These are phyloP conservation scores for Aspergillus neoniger DNA, from an alignment of 2,329 filamentous ascomycete genomes.

Conservation along the genomic window DNA sequence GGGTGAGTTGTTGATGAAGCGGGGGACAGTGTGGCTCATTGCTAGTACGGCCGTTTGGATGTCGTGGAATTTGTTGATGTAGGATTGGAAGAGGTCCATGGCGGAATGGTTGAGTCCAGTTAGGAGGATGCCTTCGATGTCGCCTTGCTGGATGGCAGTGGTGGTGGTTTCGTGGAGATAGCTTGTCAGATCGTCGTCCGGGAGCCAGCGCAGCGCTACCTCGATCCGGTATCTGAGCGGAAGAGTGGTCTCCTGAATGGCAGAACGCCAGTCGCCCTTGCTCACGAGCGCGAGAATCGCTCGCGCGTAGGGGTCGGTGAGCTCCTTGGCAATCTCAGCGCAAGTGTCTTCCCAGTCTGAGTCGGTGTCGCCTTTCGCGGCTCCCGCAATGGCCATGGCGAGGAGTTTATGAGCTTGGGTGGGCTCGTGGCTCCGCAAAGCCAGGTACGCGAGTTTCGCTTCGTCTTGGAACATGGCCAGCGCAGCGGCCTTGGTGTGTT, in stretches of 20 bases:
- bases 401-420: constrained; percentile 58
- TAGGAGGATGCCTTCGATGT: constrained; percentile 63
- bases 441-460: constrained; percentile 58
- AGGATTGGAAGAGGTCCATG: constrained; percentile 62
- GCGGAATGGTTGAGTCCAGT: constrained; percentile 61
- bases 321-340: constrained; percentile 62
- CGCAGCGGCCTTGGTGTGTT: constrained; percentile 65
- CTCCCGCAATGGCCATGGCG: constrained; percentile 54
- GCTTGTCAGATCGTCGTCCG: constrained; percentile 49
- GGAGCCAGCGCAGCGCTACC: constrained; percentile 57
- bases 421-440: constrained; percentile 57
- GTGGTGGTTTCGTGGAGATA: constrained; percentile 58
- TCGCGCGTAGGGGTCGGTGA: constrained; percentile 63
- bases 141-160: constrained; percentile 55
- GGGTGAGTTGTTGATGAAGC: constrained; percentile 57
- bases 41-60: constrained; percentile 64
- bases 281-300: constrained; percentile 63
- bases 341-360: constrained; percentile 64
- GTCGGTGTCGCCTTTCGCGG: constrained; percentile 50
- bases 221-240: constrained; percentile 63
- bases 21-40: constrained; percentile 59
- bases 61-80: constrained; percentile 61
- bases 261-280: constrained; percentile 60
- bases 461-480: constrained; percentile 63
- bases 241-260: constrained; percentile 59